phyloP scores from a whole-genome alignment of 306 rosid genomes.

The Fagus sylvatica region DNA sequence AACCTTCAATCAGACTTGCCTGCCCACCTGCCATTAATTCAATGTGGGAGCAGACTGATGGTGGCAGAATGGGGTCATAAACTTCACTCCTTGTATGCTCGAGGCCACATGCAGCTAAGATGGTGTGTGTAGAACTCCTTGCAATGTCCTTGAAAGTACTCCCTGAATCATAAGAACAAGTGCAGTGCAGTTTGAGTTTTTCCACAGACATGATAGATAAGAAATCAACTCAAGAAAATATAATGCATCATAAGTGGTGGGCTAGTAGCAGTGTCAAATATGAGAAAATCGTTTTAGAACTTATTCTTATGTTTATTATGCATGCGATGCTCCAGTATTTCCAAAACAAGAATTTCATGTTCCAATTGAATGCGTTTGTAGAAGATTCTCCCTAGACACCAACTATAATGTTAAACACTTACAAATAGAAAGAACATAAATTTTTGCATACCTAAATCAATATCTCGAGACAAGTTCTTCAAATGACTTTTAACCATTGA shows the following conservation, averaged over 20 bases:
- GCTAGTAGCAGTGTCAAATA: background rate
- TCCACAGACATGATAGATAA: background rate
- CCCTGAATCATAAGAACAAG: conserved; percentile 49
- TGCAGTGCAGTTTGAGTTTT: conserved; percentile 12
- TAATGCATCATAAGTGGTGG: background rate
- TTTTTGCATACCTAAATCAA: conserved; percentile 51
- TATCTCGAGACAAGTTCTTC: conserved; percentile 50
- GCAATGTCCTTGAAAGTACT: conserved; percentile 51
- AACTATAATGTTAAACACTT: background rate
- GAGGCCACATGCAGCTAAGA: conserved; percentile 75
- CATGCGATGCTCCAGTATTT: background rate
- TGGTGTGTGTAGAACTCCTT: conserved; percentile 55
- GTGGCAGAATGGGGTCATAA: conserved; percentile 47
- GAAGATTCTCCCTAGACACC: background rate
- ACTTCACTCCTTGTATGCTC: conserved; percentile 62
- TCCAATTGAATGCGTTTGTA: background rate
- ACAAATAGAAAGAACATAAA: conserved; percentile 8
- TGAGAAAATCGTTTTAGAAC: conserved; percentile 20
- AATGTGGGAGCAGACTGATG: conserved; percentile 64
- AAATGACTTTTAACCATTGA: conserved; percentile 62
- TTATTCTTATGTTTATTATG: conserved; percentile 1
- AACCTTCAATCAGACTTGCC: conserved; percentile 62
- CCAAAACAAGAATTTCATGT: background rate
- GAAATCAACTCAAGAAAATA: background rate
- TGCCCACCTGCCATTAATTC: conserved; percentile 55